Evolutionary conservation across 805 yeast species (phyloP), one percentile per base, ranked within the genome.

Genomic region (Suhomyces prunicola): DNA sequence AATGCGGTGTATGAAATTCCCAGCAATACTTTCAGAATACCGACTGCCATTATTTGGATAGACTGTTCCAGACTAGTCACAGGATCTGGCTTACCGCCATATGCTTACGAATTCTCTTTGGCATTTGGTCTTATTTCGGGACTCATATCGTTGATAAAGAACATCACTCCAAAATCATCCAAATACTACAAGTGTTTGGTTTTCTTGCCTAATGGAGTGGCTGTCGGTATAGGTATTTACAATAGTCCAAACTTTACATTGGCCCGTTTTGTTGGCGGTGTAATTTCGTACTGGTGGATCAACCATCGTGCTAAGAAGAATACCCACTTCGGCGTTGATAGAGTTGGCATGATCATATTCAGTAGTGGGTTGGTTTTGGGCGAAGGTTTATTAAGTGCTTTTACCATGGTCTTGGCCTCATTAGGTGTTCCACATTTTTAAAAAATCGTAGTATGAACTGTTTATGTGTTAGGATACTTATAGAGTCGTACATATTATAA

Each of bases 31-130:
- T 93, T 90, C 67, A 78, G 97, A 53, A 83, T 94, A 35, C 99
- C 99, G 4, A 94, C 99, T 0, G 97, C 98, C 0, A 83, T 90
- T 3, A 90, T 93, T 22, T 93, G 99, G 99, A 86, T 93, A 44
- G 98, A 93, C 67, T 92, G 98, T 66, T 90, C 97, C 0, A 75
- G 99, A 52, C 76, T 93, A 39, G 97, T 93, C 31, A 88, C 93
- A 1, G 99, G 98, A 1, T 80, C 86, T 52, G 97, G 96, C 0
- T 73, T 94, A 23, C 99, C 99, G 0, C 88, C 90, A 0, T 80
- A 80, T 53, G 97, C 91, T 0, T 71, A 77, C 53, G 81, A 76
- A 50, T 81, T 83, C 59, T 79, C 90, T 0, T 63, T 87, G 4
- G 54, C 74, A 0, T 84, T 90, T 62, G 96, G 93, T 0, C 55